Evolutionary conservation across 768 basidiomycete species (phyloP), one percentile per base, ranked within the genome.

Genomic region (Fomitopsis pulvina): DNA sequence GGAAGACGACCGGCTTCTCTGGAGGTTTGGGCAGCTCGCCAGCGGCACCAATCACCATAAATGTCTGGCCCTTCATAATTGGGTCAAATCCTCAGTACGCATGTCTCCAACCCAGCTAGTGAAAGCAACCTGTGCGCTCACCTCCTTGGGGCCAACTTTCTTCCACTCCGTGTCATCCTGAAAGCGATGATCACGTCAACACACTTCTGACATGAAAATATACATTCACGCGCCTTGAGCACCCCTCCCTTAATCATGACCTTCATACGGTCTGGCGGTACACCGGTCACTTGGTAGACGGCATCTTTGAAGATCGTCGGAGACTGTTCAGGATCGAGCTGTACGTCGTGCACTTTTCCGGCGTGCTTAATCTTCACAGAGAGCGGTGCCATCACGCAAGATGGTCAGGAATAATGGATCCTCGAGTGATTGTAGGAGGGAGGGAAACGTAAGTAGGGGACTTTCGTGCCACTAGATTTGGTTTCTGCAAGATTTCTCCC

Each of bases 201-300:
- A 26, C 12, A 12, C 4, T 5, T 48, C 16, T 16, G n/a, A 20
- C 34, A 39, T n/a, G 24, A 21, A 3, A 20, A 16, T n/a, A n/a
- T n/a, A n/a, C n/a, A 12, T 5, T 2, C 16, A 68, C 72, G 47
- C 60, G 89, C 92, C 80, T 94, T 95, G 60, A 96, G 78, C 48
- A 92, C 75, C 30, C 87, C 88, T 47, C 88, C 88, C 64, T 96
- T 97, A 64, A 94, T 77, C 87, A 96, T 93, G 56, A 98, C 86
- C 70, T 98, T 99, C 91, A 96, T 94, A 42, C 93, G 77, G 62
- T 95, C 92, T 29, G 80, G 67, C 2, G 90, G 92, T 2, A 98
- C 86, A 7, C 92, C 92, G 0, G 93, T 97, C 41, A 75, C 70
- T 38, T 84, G 77, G 60, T 87, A 88, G 28, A 98, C 74, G 4